Evolutionary conservation across 441 rosid genomes (phyloP), one percentile per base, ranked within the genome.

Genomic region (Corymbia calophylla): DNA sequence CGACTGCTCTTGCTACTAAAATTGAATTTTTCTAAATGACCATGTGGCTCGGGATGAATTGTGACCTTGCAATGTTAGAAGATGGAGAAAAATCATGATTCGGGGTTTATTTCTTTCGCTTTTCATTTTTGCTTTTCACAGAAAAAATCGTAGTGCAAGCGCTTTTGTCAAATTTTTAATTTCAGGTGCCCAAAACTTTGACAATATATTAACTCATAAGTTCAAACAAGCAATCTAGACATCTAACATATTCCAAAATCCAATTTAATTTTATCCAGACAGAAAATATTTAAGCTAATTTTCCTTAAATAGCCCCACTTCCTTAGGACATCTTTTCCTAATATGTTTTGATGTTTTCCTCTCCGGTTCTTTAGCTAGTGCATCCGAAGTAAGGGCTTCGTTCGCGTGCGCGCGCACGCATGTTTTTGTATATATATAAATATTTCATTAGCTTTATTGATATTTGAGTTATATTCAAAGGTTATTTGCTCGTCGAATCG

Each of bases 181-280:
- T 68, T 18, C 11, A 68, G 18, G 6, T 2, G 1, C 1, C 2
- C 0, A 1, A 0, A 10, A 32, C 47, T 70, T 70, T 32, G 23
- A 1, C 0, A 35, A 0, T 70, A 1, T 35, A 18, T 9, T 70
- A 32, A 35, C 7, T 32, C 2, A 4, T 68, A 39, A 35, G 13
- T 32, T 19, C 2, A 19, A 2, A 18, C 4, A 5, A 70, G 0
- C 2, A 32, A 35, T 11, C 47, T 32, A 11, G 4, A 19, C 12
- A 9, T 70, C 27, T 70, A 18, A 70, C 32, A 18, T 47, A 9
- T 70, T 18, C 23, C 25, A 2, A 1, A 18, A 5, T 70, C 81
- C 2, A 70, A 32, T 32, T 70, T 1, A 16, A 17, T 58, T 58
- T 58, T 58, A 58, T 25, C 14, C 3, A 25, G 3, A 58, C 2